Conservation (phyloP, 2,329 filamentous ascomycete species). For the Pseudogymnoascus pannorum region DNA sequence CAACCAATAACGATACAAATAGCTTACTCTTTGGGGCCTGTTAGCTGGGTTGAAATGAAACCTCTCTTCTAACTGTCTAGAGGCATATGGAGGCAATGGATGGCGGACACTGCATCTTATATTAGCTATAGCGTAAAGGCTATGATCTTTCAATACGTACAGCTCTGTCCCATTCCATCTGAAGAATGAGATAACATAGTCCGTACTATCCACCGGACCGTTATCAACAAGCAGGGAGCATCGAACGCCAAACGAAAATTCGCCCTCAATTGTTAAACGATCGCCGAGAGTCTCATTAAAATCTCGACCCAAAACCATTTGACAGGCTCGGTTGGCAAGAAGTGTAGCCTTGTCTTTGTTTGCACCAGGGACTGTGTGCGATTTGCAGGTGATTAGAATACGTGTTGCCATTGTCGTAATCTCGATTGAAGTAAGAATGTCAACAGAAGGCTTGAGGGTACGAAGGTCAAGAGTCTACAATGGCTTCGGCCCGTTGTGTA, state of each 20-base stretch:
- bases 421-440: background rate
- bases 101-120: background rate
- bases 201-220: conserved; percentile 12
- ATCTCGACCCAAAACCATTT: conserved; percentile 14
- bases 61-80: conserved; percentile 11
- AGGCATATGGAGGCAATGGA: conserved; percentile 9
- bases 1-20: background rate
- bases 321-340: conserved; percentile 14
- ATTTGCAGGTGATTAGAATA: conserved; percentile 14
- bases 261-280: conserved; percentile 13
- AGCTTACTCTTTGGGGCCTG: conserved; percentile 12
- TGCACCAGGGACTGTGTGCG: conserved; percentile 14
- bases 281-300: conserved; percentile 13
- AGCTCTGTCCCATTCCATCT: conserved; percentile 14
- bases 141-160: conserved; percentile 8
- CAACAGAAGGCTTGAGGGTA: too few species aligned
- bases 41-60: conserved; percentile 16
- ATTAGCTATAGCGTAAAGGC: conserved; percentile 6
- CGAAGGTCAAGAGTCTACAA: too few species aligned
- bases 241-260: conserved; percentile 10
- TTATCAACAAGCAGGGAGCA: conserved; percentile 14
- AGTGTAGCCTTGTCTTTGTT: conserved; percentile 11
- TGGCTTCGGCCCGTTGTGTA: too few species aligned
- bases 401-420: conserved; percentile 9
- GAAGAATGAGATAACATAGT: conserved; percentile 10